These are phyloP conservation scores for Triticum monococcum DNA, from an alignment of 176 grass and related monocot genomes.

Conservation along the genomic window DNA sequence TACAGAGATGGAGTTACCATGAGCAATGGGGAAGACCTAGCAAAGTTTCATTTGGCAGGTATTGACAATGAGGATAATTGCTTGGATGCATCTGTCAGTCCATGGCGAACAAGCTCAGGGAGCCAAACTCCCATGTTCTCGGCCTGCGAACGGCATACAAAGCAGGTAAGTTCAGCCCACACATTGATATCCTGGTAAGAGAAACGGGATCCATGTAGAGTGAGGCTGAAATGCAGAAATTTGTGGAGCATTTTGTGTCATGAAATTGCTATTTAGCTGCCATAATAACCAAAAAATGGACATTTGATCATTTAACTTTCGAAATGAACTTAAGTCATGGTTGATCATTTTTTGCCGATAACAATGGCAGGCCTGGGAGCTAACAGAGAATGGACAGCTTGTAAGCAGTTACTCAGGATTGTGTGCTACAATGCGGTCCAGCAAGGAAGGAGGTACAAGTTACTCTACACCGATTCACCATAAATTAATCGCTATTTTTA, in stretches of 20 bases:
- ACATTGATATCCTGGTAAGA: not conserved
- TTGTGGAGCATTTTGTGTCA: not conserved
- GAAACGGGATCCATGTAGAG: not conserved
- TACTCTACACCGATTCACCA: not conserved
- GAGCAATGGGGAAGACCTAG: slow-evolving; percentile 32
- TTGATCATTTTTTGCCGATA: not conserved
- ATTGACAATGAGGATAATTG: slow-evolving; percentile 31
- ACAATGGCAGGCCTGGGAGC: slow-evolving; percentile 67
- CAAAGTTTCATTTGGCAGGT: slow-evolving; percentile 50
- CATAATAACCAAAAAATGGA: not conserved
- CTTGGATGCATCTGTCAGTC: slow-evolving; percentile 59
- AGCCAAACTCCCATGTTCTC: slow-evolving; percentile 36
- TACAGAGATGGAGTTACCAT: slow-evolving; percentile 35
- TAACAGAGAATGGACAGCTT: slow-evolving; percentile 81
- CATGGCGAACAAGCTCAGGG: slow-evolving; percentile 33
- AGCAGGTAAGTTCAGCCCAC: slow-evolving; percentile 48
- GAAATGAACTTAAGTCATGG: not conserved
- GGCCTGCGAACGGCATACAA: slow-evolving; percentile 59
- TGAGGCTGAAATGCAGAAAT: not conserved
- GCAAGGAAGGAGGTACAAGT: slow-evolving; percentile 29
- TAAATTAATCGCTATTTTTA: slow-evolving; percentile 18
- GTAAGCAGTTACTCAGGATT: slow-evolving; percentile 78
- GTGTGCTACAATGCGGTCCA: slow-evolving; percentile 57
- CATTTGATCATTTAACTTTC: not conserved
- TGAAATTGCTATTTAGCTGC: not conserved